phyloP scores from a whole-genome alignment of 164 flowering plant species.

The Buxus sempervirens region DNA sequence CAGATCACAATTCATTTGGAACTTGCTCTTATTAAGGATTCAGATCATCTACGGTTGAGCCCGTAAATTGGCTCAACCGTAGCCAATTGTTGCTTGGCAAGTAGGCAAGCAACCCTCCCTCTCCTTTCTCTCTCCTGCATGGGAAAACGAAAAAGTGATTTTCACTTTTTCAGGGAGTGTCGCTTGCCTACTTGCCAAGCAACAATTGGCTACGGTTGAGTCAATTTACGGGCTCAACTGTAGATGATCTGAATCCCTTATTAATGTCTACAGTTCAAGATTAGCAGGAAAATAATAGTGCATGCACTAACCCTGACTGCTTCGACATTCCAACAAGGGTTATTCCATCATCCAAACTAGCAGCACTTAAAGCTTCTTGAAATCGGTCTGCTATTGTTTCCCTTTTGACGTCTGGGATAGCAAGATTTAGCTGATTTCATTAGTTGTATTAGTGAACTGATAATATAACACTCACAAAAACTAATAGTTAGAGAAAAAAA shows the following conservation, averaged over 20 bases:
- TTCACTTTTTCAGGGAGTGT: too few species aligned
- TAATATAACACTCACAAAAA: neutral
- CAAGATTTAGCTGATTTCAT: conserved; percentile 17
- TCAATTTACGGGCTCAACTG: too few species aligned
- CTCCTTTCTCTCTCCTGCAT: too few species aligned
- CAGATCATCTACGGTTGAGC: too few species aligned
- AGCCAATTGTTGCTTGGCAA: too few species aligned
- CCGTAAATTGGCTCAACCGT: too few species aligned
- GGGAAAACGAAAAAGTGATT: too few species aligned
- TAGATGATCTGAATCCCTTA: too few species aligned
- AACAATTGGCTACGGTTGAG: too few species aligned
- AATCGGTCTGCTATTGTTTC: conserved; percentile 60
- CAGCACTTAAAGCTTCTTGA: conserved; percentile 57
- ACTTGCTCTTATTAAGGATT: too few species aligned
- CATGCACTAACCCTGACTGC: conserved; percentile 37
- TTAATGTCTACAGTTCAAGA: neutral
- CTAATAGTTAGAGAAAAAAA: neutral
- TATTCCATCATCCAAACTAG: conserved; percentile 28
- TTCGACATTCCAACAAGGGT: conserved; percentile 23
- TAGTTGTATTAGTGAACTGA: conserved; percentile 28
- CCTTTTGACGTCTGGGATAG: conserved; percentile 23
- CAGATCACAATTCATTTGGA: neutral
- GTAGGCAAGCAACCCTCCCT: too few species aligned
- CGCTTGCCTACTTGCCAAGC: too few species aligned
- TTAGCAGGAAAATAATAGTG: neutral